Base-by-base conservation (phyloP, 225 moss, liverwort and hornwort species). In the Anthoceros angustus region DNA sequence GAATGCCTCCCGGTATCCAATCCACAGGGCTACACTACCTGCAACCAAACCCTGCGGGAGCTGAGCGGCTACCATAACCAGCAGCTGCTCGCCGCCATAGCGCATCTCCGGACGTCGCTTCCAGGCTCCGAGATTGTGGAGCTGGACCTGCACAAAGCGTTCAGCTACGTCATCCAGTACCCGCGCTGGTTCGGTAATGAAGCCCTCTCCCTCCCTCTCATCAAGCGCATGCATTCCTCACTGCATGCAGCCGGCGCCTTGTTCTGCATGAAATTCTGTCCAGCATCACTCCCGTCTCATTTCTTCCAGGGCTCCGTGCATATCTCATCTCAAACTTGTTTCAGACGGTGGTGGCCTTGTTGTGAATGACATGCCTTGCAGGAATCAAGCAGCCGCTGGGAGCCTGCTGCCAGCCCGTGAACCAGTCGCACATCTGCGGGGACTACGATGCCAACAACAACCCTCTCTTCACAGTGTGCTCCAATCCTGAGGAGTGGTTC, bases 1-100 rank as follows among this genome's bases (percentile, higher is more conserved):
- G 83, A 79, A 67, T 83, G 83, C 75, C 61, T 83, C 41, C 83
- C 83, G 50, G 68, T 71, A 18, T 38, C 69, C 63, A 80, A 79
- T 65, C 71, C 71, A 64, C 80, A 79, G 18, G 63, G 25, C 42
- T 80, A 73, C 63, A 65, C 23, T 12, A 67, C 55, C 25, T 83
- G 83, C 67, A 69, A 0, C 39, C 79, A 80, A 38, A 4, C 74
- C 71, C 68, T 48, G 38, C 70, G 75, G 61, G 43, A 43, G 8
- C 48, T 83, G 11, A 73, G 75, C 12, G 18, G 49, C 69, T 70
- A 73, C 24, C 80, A 83, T 43, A 83, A 83, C 67, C 20, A 67
- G 24, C 73, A 67, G 39, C 70, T 83, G 66, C 69, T 23, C 63
- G 62, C 69, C 45, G 70, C 75, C 43, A 68, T 83, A 9, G 77